phyloP scores from a whole-genome alignment of 495 filamentous ascomycete genomes.

The Penicillium macrosclerotiorum region DNA sequence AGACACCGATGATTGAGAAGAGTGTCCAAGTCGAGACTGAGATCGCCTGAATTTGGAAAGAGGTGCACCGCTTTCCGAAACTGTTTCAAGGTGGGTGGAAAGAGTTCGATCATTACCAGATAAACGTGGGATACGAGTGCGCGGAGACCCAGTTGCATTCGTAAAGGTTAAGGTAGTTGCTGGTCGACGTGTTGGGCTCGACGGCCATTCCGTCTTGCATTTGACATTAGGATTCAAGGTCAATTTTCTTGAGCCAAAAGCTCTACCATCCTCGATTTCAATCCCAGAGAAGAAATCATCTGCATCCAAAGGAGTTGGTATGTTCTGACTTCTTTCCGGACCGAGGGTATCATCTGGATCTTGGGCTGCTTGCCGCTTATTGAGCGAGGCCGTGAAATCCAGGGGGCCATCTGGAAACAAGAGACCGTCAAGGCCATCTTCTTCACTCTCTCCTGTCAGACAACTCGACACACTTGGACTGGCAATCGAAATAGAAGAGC shows the following conservation, averaged over 20 bases:
- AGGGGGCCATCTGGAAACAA: slow-evolving; percentile 79
- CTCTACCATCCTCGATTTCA: slow-evolving; percentile 79
- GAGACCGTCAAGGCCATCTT: slow-evolving; percentile 81
- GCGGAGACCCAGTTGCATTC: slow-evolving; percentile 53
- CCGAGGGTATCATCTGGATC: slow-evolving; percentile 36
- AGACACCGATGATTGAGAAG: slow-evolving; percentile 62
- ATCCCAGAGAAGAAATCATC: slow-evolving; percentile 88
- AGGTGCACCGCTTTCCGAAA: slow-evolving; percentile 84
- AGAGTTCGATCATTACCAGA: slow-evolving; percentile 61
- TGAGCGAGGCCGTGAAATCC: slow-evolving; percentile 72
- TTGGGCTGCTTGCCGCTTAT: slow-evolving; percentile 60
- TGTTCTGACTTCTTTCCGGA: slow-evolving; percentile 28
- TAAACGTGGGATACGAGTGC: slow-evolving; percentile 61
- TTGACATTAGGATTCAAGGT: slow-evolving; percentile 93
- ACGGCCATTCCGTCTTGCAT: slow-evolving; percentile 65
- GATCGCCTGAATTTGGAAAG: slow-evolving; percentile 57
- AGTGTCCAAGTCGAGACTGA: slow-evolving; percentile 65
- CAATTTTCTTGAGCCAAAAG: slow-evolving; percentile 74
- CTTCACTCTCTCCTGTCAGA: slow-evolving; percentile 89
- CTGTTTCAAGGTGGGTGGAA: slow-evolving; percentile 79
- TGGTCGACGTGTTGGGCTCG: slow-evolving; percentile 68
- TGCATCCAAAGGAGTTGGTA: slow-evolving; percentile 41
- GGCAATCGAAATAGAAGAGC: slow-evolving; percentile 82
- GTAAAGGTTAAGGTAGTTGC: slow-evolving; percentile 89
- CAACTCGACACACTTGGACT: slow-evolving; percentile 91